Evolutionary conservation across 2,329 filamentous ascomycete species (phyloP).

Genomic region (Cladorrhinum sp.): DNA sequence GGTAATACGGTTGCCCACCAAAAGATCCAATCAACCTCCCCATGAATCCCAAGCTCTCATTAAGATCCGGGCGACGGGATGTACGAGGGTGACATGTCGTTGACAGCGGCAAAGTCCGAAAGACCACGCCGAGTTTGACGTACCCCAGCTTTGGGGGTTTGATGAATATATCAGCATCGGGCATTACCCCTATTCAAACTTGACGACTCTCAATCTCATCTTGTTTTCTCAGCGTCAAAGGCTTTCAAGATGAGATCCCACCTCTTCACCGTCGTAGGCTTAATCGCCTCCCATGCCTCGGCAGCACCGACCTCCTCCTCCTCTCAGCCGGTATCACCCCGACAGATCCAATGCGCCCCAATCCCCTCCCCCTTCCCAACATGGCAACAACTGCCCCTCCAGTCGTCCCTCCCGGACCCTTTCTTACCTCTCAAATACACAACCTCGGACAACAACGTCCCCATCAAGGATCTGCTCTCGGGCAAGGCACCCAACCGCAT

Average conservation of each 20-base stretch:
- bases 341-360: constrained; percentile 25
- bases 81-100: constrained; percentile 12
- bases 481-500: constrained; percentile 43
- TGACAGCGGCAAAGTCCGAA: constrained; percentile 1
- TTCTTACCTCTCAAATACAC: constrained; percentile 42
- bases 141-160: not conserved
- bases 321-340: constrained; percentile 8
- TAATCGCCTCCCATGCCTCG: not conserved
- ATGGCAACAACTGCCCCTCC: constrained; percentile 36
- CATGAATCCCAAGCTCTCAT: constrained; percentile 3
- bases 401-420: constrained; percentile 43
- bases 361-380: constrained; percentile 34
- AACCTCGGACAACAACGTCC: constrained; percentile 35
- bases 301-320: constrained; percentile 1
- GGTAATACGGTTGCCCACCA: constrained; percentile 13
- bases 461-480: constrained; percentile 35
- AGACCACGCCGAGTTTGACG: not conserved
- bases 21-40: constrained; percentile 4
- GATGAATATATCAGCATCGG: not conserved
- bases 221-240: too few relatives aligned
- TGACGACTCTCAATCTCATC: too few relatives aligned
- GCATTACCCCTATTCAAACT: not conserved
- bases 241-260: not conserved
- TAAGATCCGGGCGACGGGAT: constrained; percentile 16
- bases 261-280: not conserved